Base-by-base conservation (phyloP, 495 filamentous ascomycete species). In the Podospora didyma region DNA sequence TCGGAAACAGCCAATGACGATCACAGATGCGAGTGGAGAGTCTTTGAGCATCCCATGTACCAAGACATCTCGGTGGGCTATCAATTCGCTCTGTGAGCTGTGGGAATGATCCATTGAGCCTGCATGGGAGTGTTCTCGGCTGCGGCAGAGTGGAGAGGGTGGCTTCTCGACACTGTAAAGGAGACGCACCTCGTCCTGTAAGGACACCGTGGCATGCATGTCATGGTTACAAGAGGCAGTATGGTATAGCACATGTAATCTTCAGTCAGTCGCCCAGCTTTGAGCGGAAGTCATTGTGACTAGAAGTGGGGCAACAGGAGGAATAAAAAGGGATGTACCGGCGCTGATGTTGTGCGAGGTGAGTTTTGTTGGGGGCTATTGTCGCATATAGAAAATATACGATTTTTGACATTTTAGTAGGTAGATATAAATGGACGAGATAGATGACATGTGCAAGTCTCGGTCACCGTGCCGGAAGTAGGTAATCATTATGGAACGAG, bases 41-140 rank as follows among this genome's bases (percentile, higher is more conserved):
- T 47, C 47, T 35, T 57, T 19, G 66, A 70, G 23, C 53, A 28
- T 7, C 68, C 73, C 7, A 63, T 65, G 66, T 72, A 73, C 47
- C 49, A 23, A 19, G 54, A 62, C 12, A 71, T 75, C 16, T 49
- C 58, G 1, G 28, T 57, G 6, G 73, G 70, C 12, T 73, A 61
- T 37, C 59, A 74, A 46, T 75, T 75, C 44, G 60, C 62, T 0
- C 46, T 50, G 5, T 68, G 35, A 60, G 17, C 9, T 17, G 22
- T 7, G 19, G 17, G 14, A 42, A 42, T 10, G 34, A 16, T 5
- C 39, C 0, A 42, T 42, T 16, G 39, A 14, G n/a, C n/a, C 7
- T 42, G 39, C 39, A 17, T 7, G n/a, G 12, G 21, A 42, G 39
- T 42, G 7, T 42, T 17, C 39, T 16, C 39, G 4, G 5, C 39